Evolutionary conservation across 768 basidiomycete genomes (phyloP), one percentile per base, ranked within the genome.

Genomic region (Pisolithus tinctorius): DNA sequence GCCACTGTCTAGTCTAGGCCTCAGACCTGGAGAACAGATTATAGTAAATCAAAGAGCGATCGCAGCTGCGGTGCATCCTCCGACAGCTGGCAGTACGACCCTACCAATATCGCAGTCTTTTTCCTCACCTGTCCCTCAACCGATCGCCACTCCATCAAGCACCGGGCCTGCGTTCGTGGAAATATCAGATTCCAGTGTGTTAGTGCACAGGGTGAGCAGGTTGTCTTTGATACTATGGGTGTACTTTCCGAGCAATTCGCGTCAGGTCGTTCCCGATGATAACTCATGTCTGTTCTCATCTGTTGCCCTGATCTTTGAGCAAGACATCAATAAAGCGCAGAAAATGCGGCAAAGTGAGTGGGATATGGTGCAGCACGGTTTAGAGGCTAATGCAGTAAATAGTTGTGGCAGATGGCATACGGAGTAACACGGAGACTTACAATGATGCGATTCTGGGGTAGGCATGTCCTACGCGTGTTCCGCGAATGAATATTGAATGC

Each of bases 221-320:
- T 43, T 34, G 34, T 43, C 44, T 17, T 1, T 31, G 23, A 0
- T 41, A 36, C 6, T 23, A 36, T 60, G 40, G 38, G 23, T 45
- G 48, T 60, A 34, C 55, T 31, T 43, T 55, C 36, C 23, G 50
- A 37, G 10, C 17, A n/a, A 6, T 14, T 20, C 23, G 27, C 45
- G 14, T 25, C 56, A 88, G 81, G 76, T 93, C 50, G 91, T 95
- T 16, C 94, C 93, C n/a, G 95, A 98, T 61, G 95, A 98, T 69
- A 98, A 98, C 61, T 88, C 92, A 1, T 98, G 95, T 66, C 73
- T 98, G 29, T 98, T 97, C 71, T 87, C 87, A 3, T 83, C 93
- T 3, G 74, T 91, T 42, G 90, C 88, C 14, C 71, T 95, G 39
- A 73, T 95, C 1, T 94, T 97, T 60, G 83, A 86, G 62, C 92